Conservation (phyloP, 495 filamentous ascomycete genomes). For the Penicillium maclennaniae region DNA sequence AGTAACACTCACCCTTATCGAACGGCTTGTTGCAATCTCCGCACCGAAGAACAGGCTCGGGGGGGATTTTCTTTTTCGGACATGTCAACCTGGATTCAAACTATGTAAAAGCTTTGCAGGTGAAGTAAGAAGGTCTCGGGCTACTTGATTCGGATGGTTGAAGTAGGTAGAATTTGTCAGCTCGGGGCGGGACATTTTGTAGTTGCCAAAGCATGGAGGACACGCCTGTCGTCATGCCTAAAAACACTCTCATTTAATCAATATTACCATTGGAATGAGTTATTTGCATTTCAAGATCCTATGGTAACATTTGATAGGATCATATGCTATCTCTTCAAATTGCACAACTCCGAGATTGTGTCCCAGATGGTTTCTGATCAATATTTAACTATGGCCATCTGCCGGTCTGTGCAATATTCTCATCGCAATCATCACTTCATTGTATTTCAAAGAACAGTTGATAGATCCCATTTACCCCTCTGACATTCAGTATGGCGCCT, state of each 20-base stretch:
- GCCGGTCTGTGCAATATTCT: neutral
- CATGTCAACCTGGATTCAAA: conserved; percentile 17
- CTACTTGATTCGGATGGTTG: too few species aligned
- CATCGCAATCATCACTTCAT: too few species aligned
- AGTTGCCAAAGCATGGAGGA: conserved; percentile 4
- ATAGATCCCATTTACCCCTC: neutral
- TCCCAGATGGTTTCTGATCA: neutral
- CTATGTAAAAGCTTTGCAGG: too few species aligned
- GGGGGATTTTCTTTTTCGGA: conserved; percentile 12
- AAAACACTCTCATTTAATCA: too few species aligned
- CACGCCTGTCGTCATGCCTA: too few species aligned
- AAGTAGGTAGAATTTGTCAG: conserved; percentile 28
- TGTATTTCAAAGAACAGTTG: neutral
- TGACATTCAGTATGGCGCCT: conserved; percentile 14
- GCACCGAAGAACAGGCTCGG: conserved; percentile 32
- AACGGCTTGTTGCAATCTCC: conserved; percentile 41
- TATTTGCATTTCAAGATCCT: neutral
- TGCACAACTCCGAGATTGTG: neutral
- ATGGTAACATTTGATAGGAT: neutral
- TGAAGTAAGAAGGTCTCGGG: too few species aligned
- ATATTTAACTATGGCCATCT: neutral
- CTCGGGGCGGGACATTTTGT: conserved; percentile 41
- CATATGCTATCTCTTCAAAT: neutral
- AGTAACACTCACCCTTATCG: conserved; percentile 33
- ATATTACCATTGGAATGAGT: too few species aligned